phyloP scores from a whole-genome alignment of 75 land plant species.

The Chamaecyparis obtusa region DNA sequence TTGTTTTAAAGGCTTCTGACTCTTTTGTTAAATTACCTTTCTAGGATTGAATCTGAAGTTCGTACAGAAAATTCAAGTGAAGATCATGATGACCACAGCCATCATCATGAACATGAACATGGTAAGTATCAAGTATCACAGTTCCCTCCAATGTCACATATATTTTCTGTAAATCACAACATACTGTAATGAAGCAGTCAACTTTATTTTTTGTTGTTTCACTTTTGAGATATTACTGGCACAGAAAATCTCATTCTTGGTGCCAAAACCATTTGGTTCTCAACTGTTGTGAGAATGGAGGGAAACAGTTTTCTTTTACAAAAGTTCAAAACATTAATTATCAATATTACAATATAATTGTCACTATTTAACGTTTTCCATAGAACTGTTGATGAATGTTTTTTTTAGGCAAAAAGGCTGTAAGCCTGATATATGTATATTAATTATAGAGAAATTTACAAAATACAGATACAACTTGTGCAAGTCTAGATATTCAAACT shows the following conservation, averaged over 20 bases:
- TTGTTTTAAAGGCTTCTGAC: background rate
- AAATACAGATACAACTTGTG: no score
- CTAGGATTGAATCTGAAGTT: slow-evolving; percentile 67
- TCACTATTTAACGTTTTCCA: background rate
- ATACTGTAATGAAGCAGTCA: background rate
- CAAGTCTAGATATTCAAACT: no score
- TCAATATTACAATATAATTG: background rate
- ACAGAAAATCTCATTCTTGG: background rate
- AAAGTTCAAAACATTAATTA: background rate
- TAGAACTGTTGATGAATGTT: background rate
- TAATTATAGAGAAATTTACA: no score
- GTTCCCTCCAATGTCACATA: background rate
- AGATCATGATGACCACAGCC: slow-evolving; percentile 51
- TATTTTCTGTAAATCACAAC: background rate
- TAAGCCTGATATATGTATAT: no score
- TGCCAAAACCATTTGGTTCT: background rate
- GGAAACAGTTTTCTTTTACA: background rate
- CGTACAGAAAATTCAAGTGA: slow-evolving; percentile 44
- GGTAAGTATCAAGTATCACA: slow-evolving; percentile 24
- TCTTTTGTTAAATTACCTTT: background rate
- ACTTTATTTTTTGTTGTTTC: background rate
- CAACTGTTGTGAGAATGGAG: background rate
- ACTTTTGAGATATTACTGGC: background rate
- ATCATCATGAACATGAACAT: slow-evolving; percentile 53
- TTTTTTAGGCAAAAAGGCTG: no score